These are phyloP conservation scores for Solanum etuberosum DNA, from an alignment of 257 asterid species.

Conservation along the genomic window DNA sequence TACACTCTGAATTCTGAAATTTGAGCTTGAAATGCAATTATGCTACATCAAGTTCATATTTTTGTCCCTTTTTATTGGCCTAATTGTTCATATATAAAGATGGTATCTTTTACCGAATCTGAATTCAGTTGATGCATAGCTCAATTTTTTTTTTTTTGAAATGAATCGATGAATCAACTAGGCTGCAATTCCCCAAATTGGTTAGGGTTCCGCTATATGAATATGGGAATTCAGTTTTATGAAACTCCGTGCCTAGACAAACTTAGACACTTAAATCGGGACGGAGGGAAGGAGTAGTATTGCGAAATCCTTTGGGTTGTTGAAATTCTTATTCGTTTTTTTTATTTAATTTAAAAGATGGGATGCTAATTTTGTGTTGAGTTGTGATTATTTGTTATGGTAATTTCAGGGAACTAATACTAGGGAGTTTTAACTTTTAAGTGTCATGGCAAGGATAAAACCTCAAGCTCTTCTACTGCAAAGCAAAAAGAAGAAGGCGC, in stretches of 20 bases:
- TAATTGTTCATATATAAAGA: not conserved
- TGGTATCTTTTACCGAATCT: not conserved
- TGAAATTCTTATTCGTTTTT: not conserved
- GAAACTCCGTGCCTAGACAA: not conserved
- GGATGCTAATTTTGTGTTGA: not conserved
- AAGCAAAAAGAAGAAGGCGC: slow-evolving; percentile 44
- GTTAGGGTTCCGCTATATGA: not conserved
- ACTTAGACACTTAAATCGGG: not conserved
- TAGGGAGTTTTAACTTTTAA: not conserved
- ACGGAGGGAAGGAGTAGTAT: not conserved
- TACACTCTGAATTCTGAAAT: not conserved
- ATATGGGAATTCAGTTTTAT: not conserved
- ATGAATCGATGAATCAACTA: not conserved
- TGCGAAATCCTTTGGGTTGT: not conserved
- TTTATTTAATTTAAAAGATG: not conserved
- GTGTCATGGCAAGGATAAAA: slow-evolving; percentile 38
- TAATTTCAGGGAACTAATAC: slow-evolving; percentile 3
- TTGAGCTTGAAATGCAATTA: not conserved
- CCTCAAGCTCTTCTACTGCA: slow-evolving; percentile 46
- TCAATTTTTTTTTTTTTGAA: no score
- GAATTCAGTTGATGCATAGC: not conserved
- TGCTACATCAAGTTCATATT: not conserved
- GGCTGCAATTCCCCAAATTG: not conserved
- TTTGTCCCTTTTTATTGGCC: not conserved
- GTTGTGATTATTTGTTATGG: slow-evolving; percentile 5